Base-by-base conservation (phyloP, 192 early-diverging fungal species). In the Coemansia sp. region DNA sequence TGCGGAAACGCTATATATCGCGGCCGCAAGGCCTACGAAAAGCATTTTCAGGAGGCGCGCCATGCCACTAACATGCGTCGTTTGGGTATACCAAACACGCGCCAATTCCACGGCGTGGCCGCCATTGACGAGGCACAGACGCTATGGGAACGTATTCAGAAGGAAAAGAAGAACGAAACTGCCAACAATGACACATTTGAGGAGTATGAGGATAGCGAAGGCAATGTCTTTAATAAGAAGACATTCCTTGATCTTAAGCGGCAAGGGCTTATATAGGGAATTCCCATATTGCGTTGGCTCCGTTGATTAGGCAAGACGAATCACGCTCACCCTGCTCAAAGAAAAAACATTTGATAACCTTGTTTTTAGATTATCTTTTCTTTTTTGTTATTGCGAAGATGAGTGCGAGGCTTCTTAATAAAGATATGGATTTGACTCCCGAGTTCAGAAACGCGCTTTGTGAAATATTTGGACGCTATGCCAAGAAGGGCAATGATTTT, bases 1-100 rank as follows among this genome's bases (percentile, higher is more conserved):
- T 98, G 96, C 68, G 96, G 95, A 27, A 93, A 95, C 63, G 88
- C 88, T 56, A 85, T 93, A 19, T 96, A 98, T 70, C 95, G 94
- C 84, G 96, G 96, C 23, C 85, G 95, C 28, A 97, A 97, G 63
- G 96, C 93, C 0, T 98, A 95, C 59, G 95, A 98, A 67, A 85
- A 89, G 56, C 95, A 98, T 67, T 98, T 97, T 69, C 90, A 93
- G 68, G 96, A 98, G 69, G 89, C 90, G 84, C 82, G 95, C 38
- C 96, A 98, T 77, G 94, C 92, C 5, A 93, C 95, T 60, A 95
- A 94, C 27, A 93, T 98, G 92, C 84, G 91, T 38, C 84, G 89
- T 49, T 81, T 98, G 31, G 95, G 94, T 14, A 94, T 98, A 56
- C 92, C 94, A 10, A 75, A 96, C 60, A 90, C 89, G 0, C 74